Evolutionary conservation across 164 flowering plant genomes (phyloP).

Genomic region (Euptelea pleiosperma): DNA sequence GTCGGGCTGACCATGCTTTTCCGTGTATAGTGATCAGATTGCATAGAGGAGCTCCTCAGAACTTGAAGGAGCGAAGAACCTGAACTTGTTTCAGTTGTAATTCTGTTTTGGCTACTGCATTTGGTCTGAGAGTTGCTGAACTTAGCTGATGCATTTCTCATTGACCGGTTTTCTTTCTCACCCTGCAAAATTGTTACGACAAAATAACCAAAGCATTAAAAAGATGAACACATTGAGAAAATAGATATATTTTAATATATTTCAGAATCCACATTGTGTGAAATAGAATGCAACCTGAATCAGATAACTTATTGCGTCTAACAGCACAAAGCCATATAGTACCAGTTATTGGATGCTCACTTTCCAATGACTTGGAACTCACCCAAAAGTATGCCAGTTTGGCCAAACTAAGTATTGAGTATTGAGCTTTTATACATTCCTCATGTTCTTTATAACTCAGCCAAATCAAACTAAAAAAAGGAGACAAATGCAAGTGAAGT

Average conservation of each 20-base stretch:
- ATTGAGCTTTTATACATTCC: too few species aligned
- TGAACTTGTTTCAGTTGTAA: slow-evolving; percentile 24
- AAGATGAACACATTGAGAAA: neutral
- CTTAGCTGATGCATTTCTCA: slow-evolving; percentile 39
- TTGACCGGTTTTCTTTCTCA: slow-evolving; percentile 33
- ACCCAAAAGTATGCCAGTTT: too few species aligned
- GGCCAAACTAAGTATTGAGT: too few species aligned
- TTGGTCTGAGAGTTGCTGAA: slow-evolving; percentile 48
- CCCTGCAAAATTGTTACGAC: slow-evolving; percentile 32
- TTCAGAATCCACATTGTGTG: neutral
- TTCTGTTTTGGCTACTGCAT: slow-evolving; percentile 28
- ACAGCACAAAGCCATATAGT: neutral
- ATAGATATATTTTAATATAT: neutral
- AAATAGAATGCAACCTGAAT: too few species aligned
- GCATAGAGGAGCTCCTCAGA: slow-evolving; percentile 49
- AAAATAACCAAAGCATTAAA: neutral
- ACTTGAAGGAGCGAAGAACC: slow-evolving; percentile 59
- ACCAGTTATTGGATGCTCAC: neutral
- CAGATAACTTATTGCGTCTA: neutral
- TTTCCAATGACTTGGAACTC: neutral
- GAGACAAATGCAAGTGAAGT: too few species aligned
- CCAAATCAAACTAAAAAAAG: too few species aligned
- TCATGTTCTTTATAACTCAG: too few species aligned
- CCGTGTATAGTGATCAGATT: slow-evolving; percentile 19
- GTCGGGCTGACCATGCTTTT: slow-evolving; percentile 26